Base-by-base conservation (phyloP, 768 basidiomycete genomes). In the Pholiota molesta region DNA sequence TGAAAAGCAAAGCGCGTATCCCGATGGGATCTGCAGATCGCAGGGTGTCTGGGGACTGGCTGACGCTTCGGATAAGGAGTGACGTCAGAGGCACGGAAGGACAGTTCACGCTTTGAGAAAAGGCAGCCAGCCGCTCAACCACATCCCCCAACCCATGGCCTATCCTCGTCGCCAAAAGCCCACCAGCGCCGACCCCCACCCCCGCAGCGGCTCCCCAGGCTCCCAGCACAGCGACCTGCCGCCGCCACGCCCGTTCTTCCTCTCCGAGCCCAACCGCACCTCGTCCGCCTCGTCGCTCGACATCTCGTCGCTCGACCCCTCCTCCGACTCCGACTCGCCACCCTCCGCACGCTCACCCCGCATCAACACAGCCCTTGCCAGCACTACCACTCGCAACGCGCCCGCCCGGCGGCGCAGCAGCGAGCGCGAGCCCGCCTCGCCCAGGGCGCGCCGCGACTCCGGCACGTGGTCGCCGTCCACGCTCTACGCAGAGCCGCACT, bases 201-300 rank as follows among this genome's bases (percentile, higher is more conserved):
- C 69, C 8, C 70, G 70, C 9, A 37, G 35, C 35, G 35, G 35
- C 35, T 37, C 35, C 0, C 35, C 35, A 1, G 35, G 7, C 3
- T 37, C 35, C 11, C 35, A 37, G 35, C 10, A 13, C 11, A 16
- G 52, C 29, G 33, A 39, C 11, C 68, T 72, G 10, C 39, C 59
- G 9, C 73, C 69, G 3, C 70, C 69, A 5, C 70, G 70, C 9
- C 75, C 73, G 5, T 71, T 69, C 60, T 74, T 73, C 62, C 60
- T 73, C 31, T 66, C 68, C 2, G 66, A 59, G 28, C 44, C 52
- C 42, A 35, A 59, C 17, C 52, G 68, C 44, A 45, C 64, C 33
- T 59, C 62, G 17, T 68, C 65, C 8, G 40, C 21, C 31, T 66
- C 68, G 4, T 67, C 68, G 2, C 23, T 52, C 1, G 68, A 66